Evolutionary conservation across 768 basidiomycete genomes (phyloP).

Genomic region (Russula sp.): DNA sequence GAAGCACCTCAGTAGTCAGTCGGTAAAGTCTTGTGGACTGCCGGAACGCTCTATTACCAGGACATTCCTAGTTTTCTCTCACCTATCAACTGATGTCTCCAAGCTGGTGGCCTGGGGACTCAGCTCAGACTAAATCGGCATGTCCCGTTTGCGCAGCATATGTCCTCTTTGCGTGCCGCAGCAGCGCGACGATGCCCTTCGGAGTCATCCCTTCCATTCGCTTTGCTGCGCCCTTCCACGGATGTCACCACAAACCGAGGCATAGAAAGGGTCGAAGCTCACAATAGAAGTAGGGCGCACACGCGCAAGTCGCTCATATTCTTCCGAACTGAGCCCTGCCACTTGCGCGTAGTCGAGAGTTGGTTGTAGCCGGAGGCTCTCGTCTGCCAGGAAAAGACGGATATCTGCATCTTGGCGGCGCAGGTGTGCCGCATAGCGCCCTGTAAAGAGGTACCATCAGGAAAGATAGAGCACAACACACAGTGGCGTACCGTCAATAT

Average conservation of each 20-base stretch:
- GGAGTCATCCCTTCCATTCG: slow-evolving; percentile 94
- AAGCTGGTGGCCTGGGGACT: not conserved
- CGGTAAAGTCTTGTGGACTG: not conserved
- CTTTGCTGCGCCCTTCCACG: slow-evolving; percentile 77
- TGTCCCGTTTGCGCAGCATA: slow-evolving; percentile 15
- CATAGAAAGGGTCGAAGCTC: slow-evolving; percentile 18
- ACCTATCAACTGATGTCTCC: not conserved
- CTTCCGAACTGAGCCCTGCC: slow-evolving; percentile 67
- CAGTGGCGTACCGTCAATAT: slow-evolving; percentile 56
- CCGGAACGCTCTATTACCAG: slow-evolving; percentile 9
- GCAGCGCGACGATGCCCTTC: slow-evolving; percentile 55
- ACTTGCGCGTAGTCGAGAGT: slow-evolving; percentile 62
- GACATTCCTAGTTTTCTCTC: slow-evolving; percentile 3
- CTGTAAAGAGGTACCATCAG: slow-evolving; percentile 29
- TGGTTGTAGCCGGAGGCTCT: slow-evolving; percentile 60
- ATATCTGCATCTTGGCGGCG: slow-evolving; percentile 71
- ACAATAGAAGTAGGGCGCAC: slow-evolving; percentile 68
- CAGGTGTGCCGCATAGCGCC: slow-evolving; percentile 55
- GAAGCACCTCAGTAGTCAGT: slow-evolving; percentile 9
- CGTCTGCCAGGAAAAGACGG: slow-evolving; percentile 66
- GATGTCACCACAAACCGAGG: not conserved
- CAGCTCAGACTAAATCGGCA: slow-evolving; percentile 1
- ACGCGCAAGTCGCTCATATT: slow-evolving; percentile 52
- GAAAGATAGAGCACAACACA: not conserved
- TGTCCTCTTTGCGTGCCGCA: slow-evolving; percentile 51